Percentiles rank a stretch among this genome's conserved stretches.
These are phyloP conservation scores for Boletellus deceptivus DNA, from an alignment of 1,284 basidiomycete genomes.

Conservation along the genomic window DNA sequence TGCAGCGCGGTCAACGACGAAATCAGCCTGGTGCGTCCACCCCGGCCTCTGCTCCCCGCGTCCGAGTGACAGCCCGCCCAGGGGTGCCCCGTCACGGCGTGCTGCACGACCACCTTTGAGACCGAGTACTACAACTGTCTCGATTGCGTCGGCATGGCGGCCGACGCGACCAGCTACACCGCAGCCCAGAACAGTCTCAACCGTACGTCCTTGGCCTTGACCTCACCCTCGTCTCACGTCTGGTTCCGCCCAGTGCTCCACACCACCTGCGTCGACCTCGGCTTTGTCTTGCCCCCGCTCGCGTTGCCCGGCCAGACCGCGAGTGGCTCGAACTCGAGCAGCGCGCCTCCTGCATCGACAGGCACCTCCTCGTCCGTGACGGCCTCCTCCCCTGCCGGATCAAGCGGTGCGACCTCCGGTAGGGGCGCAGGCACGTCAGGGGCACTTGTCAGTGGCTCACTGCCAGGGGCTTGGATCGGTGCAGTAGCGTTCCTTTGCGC, in stretches of 20 bases:
- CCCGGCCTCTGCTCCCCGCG: constrained; percentile 23
- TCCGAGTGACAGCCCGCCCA: constrained; percentile 15
- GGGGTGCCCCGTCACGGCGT: constrained; percentile 31
- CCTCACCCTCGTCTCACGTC: too few species aligned
- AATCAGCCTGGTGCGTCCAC: constrained; percentile 22
- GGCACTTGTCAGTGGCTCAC: not conserved
- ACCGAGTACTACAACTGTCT: constrained; percentile 37
- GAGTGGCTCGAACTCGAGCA: constrained; percentile 28
- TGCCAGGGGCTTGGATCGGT: constrained; percentile 4
- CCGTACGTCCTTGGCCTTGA: constrained; percentile 16
- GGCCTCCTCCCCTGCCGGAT: not conserved
- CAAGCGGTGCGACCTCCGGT: constrained; percentile 1
- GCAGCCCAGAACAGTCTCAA: constrained; percentile 31
- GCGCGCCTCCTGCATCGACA: not conserved
- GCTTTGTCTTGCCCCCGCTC: constrained; percentile 34
- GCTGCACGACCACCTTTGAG: constrained; percentile 38
- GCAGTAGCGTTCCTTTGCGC: constrained; percentile 8
- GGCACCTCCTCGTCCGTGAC: not conserved
- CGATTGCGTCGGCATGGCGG: constrained; percentile 33
- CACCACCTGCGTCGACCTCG: constrained; percentile 30
- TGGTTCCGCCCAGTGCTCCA: constrained; percentile 26
- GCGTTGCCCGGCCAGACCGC: constrained; percentile 43
- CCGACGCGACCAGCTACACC: constrained; percentile 29
- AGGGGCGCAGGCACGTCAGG: not conserved
- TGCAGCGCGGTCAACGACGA: constrained; percentile 35